phyloP scores from a whole-genome alignment of 805 yeast species.

The Candida boleticola region DNA sequence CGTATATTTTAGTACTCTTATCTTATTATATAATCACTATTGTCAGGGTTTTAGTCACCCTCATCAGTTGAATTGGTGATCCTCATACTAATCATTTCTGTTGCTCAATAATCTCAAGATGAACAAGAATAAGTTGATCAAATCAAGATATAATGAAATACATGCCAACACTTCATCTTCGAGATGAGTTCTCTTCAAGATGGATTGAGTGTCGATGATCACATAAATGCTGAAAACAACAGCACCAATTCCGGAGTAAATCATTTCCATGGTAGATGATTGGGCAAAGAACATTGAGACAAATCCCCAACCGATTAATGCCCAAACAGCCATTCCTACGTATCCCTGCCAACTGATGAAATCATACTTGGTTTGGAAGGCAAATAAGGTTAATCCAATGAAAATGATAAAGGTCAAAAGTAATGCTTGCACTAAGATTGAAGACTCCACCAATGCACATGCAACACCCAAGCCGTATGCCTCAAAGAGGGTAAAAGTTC shows the following conservation, averaged over 20 bases:
- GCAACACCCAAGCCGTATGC: conserved; percentile 69
- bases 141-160: conserved; percentile 74
- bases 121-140: conserved; percentile 75
- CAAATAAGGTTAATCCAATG: conserved; percentile 72
- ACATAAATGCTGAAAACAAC: conserved; percentile 68
- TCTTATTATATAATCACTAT: too few species aligned
- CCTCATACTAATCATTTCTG: conserved; percentile 14
- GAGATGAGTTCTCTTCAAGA: conserved; percentile 70
- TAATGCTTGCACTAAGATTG: conserved; percentile 67
- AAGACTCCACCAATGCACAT: conserved; percentile 60
- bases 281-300: conserved; percentile 64
- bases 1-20: too few species aligned
- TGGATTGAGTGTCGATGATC: conserved; percentile 76
- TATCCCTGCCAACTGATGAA: conserved; percentile 66
- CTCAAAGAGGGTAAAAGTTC: conserved; percentile 71
- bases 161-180: conserved; percentile 88
- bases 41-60: too few species aligned
- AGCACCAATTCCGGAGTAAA: conserved; percentile 74
- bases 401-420: conserved; percentile 67
- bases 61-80: too few species aligned
- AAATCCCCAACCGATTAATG: conserved; percentile 69
- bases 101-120: conserved; percentile 62
- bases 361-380: conserved; percentile 76
- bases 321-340: conserved; percentile 55
- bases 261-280: conserved; percentile 53